Base-by-base conservation (phyloP, 208 protist genomes). In the Crithidia brevicula region DNA sequence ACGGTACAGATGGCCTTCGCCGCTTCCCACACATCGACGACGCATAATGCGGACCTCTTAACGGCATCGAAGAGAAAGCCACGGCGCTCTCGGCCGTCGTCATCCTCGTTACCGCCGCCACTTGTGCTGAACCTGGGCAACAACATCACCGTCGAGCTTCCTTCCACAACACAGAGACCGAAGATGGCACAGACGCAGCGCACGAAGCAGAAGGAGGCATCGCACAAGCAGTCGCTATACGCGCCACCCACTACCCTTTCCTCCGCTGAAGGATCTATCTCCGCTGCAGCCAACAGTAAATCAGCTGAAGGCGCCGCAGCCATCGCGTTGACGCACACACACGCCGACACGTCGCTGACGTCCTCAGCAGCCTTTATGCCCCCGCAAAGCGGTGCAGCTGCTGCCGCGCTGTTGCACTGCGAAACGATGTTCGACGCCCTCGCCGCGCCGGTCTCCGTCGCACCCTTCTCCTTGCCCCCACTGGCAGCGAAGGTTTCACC, bases 51-150 rank as follows among this genome's bases (percentile, higher is more conserved):
- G n/a, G n/a, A n/a, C n/a, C n/a, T n/a, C n/a, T n/a, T n/a, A n/a
- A n/a, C n/a, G n/a, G n/a, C n/a, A n/a, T n/a, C n/a, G n/a, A n/a
- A n/a, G n/a, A n/a, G n/a, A n/a, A n/a, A n/a, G n/a, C n/a, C n/a
- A n/a, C n/a, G n/a, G n/a, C n/a, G n/a, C n/a, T n/a, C n/a, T n/a
- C n/a, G n/a, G n/a, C n/a, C n/a, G n/a, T n/a, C n/a, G n/a, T n/a
- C n/a, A n/a, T n/a, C n/a, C n/a, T n/a, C n/a, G n/a, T n/a, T n/a
- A 27, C 23, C 51, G 16, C 53, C 11, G 20, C 31, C 23, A 8
- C 4, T 60, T 4, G 22, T 18, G 20, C 40, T 75, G 3, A 31
- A 75, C 36, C 49, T 75, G 10, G 70, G 70, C n/a, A 75, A 69
- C 47, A 50, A 64, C 20, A 46, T 75, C 15, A 36, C 34, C 0